Percentiles rank a stretch among this genome's conserved stretches.
Conservation (phyloP, 768 basidiomycete species). For the Pulveroboletus sp. region DNA sequence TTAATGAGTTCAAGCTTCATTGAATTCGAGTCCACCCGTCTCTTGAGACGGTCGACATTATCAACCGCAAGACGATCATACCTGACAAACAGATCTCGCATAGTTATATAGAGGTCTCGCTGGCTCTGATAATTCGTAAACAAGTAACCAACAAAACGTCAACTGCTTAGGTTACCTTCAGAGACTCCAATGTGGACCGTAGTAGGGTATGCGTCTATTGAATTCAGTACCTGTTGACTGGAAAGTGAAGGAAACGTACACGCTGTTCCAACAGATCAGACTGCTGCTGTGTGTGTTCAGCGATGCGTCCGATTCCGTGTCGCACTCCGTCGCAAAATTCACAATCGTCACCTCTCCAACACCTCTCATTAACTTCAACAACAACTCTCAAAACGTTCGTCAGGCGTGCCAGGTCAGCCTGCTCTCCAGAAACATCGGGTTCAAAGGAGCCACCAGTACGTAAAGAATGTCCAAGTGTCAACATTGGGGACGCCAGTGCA, state of each 20-base stretch:
- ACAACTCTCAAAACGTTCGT: conserved; percentile 79
- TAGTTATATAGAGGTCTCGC: conserved; percentile 82
- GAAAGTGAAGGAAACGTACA: conserved; percentile 38
- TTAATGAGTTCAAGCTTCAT: conserved; percentile 74
- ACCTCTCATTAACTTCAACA: conserved; percentile 71
- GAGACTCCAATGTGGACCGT: conserved; percentile 65
- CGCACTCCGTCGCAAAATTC: conserved; percentile 76
- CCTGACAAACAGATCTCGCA: conserved; percentile 80
- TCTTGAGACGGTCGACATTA: conserved; percentile 82
- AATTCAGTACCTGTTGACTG: not conserved
- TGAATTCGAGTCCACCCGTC: conserved; percentile 73
- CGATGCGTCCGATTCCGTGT: conserved; percentile 62
- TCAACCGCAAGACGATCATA: conserved; percentile 88
- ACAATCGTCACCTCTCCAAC: conserved; percentile 82
- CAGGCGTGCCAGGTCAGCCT: conserved; percentile 80
- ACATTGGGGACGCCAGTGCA: conserved; percentile 10
- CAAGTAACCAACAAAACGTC: conserved; percentile 2
- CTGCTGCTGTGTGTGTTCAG: conserved; percentile 62
- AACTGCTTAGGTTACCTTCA: conserved; percentile 51
- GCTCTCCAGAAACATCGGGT: conserved; percentile 33
- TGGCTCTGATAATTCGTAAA: conserved; percentile 46
- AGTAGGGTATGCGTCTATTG: conserved; percentile 56
- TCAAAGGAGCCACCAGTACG: conserved; percentile 14
- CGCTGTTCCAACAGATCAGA: conserved; percentile 71
- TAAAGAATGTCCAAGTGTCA: conserved; percentile 11